Base-by-base conservation (phyloP, 257 asterid genomes). In the Solanum piurae region DNA sequence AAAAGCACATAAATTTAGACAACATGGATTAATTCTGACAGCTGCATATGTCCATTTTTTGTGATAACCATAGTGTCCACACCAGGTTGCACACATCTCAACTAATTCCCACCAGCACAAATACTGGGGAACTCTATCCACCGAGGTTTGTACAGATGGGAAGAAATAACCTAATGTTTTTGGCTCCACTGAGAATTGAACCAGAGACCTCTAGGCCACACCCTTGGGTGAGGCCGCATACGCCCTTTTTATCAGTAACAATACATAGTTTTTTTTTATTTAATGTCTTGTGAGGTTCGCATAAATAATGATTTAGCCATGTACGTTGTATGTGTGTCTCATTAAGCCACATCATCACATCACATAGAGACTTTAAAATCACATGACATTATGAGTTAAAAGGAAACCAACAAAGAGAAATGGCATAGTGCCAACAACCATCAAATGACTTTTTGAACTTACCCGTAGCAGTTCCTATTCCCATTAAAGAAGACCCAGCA, bases 401-500 rank as follows among this genome's bases (percentile, higher is more conserved):
- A 80, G 85, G 42, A 18, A 27, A 80, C 20, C 85, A 80, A 80
- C 85, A 80, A 7, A 25, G 37, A 42, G 64, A 77, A 12, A n/a
- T 42, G 84, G 64, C 84, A 25, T 77, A 77, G 62, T 4, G 62
- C 37, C 37, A 77, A 77, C 84, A 77, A 20, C 21, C 25, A 86
- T 40, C 21, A 52, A 66, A 89, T 20, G 88, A 89, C 52, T 88
- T 75, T 79, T 60, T 79, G 86, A 77, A 71, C 88, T 14, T 92
- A 96, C 99, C 98, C 89, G 99, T 96, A 16, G 98, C 98, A 18
- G 99, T 94, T 90, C 99, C 99, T 87, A 96, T 95, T 85, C 98
- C 99, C 98, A 96, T 94, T 89, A 96, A 89, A 40, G 99, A 95
- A 31, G 98, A 95, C 60, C 99, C 99, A 83, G 99, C 98, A 93